Evolutionary conservation across 345 rosid species (phyloP).

Genomic region (Erodium maritimum): DNA sequence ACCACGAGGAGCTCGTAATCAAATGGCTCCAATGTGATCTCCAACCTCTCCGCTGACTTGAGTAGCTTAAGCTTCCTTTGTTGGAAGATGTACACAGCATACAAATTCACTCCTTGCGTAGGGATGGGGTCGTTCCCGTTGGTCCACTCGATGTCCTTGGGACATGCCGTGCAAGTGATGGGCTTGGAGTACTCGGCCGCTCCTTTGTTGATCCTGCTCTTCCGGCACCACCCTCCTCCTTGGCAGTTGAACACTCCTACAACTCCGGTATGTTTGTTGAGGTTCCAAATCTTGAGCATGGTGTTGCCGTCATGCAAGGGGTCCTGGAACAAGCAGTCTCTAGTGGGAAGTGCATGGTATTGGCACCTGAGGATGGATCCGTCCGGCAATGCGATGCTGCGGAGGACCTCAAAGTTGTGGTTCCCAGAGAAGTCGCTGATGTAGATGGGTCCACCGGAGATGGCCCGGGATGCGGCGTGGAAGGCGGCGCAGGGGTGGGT

Average conservation of each 20-base stretch:
- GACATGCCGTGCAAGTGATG: slow-evolving; percentile 41
- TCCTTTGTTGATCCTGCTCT: slow-evolving; percentile 64
- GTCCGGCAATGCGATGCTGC: slow-evolving; percentile 54
- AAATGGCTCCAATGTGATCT: slow-evolving; percentile 16
- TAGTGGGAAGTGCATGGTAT: slow-evolving; percentile 84
- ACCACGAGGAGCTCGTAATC: slow-evolving; percentile 16
- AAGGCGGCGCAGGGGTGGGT: slow-evolving; percentile 92
- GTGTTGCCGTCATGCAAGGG: slow-evolving; percentile 98
- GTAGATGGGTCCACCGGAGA: slow-evolving; percentile 89
- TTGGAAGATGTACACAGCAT: slow-evolving; percentile 10
- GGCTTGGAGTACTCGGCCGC: slow-evolving; percentile 43
- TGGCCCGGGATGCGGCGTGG: slow-evolving; percentile 94
- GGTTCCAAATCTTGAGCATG: slow-evolving; percentile 97
- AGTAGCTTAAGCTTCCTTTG: slow-evolving; percentile 12
- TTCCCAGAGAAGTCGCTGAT: slow-evolving; percentile 72
- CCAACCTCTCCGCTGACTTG: slow-evolving; percentile 6
- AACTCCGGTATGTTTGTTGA: slow-evolving; percentile 80
- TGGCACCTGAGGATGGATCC: slow-evolving; percentile 77
- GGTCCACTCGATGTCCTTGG: slow-evolving; percentile 63
- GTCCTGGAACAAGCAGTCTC: slow-evolving; percentile 72
- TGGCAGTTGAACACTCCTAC: slow-evolving; percentile 91
- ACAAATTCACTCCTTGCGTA: not conserved
- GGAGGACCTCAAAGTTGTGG: slow-evolving; percentile 64
- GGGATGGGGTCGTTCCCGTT: slow-evolving; percentile 56
- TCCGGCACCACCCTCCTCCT: slow-evolving; percentile 95